Evolutionary conservation across 148 eudicot species (phyloP), one percentile per base, ranked within the genome.

Genomic region (Diospyros kaki): DNA sequence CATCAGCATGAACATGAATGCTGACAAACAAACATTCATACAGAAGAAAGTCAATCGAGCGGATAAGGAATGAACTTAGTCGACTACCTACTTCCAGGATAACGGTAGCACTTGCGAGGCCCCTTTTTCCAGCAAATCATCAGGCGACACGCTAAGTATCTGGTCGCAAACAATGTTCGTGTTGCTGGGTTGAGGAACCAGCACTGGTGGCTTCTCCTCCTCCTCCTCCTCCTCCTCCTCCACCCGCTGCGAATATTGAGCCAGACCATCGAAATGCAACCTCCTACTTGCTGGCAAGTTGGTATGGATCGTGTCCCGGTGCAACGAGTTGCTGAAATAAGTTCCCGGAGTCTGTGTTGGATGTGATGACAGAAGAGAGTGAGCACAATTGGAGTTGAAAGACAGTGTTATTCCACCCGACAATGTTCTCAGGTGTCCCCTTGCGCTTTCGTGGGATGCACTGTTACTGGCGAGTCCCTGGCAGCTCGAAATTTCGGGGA

Each of bases 301-400:
- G 13, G 52, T 18, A 10, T 73, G 64, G 9, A 65, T 56, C 68
- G 28, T 15, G 66, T 72, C 56, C 72, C 69, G 70, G 28, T 58
- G 78, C 73, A 68, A 74, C 41, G 50, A 61, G 52, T 70, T 64
- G 62, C 67, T 74, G 18, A 77, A 52, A 15, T 71, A 68, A 38
- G 71, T 61, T 50, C 11, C 65, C 3, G 12, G 62, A 9, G 78
- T 48, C 6, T 79, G 79, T 11, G 71, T 59, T 39, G 73, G 51
- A n/a, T 71, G 59, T 17, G 76, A 73, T 87, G 90, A 87, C 90
- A 87, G 90, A 87, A 87, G 90, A 87, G 87, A 87, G 90, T 71
- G 90, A 87, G 83, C 90, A 82, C 81, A 74, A 58, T 75, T 76
- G 54, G 81, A 79, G 65, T 63, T 60, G 54, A 68, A 53, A 64